Evolutionary conservation across 805 yeast genomes (phyloP), one percentile per base, ranked within the genome.

Genomic region (Starmerella geochares): DNA sequence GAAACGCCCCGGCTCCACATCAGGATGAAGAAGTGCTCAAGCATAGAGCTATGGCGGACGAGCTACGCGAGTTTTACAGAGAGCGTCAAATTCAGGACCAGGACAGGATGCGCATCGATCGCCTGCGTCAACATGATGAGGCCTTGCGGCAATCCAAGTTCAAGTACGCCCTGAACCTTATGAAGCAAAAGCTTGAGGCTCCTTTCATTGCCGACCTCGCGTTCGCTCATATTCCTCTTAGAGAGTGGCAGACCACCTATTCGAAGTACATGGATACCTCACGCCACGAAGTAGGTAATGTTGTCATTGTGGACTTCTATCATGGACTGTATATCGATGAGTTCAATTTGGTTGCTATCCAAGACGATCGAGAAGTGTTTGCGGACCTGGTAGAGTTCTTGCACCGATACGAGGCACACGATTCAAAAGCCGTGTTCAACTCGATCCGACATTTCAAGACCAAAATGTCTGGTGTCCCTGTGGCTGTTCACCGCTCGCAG

Each of bases 251-350:
- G 9, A 19, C 21, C 9, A 24, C 44, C 20, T 58, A 55, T 39
- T 40, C 49, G 4, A 36, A 44, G 16, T 43, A 49, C 41, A 3
- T 57, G 5, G 54, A 51, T 21, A 38, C 40, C 1, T 16, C 49
- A 1, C 39, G 28, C 14, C 53, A 50, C 41, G 19, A 47, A 17
- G 50, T 35, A 9, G 58, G 62, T 9, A 48, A 51, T 25, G 40
- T 59, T 6, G 31, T 58, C 10, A 46, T 56, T 11, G 29, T 51
- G 10, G 59, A 58, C 40, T 55, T 57, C 48, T 54, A 49, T 46
- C 40, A 49, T 19, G 54, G 54, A 32, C 23, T 37, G 17, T 58
- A 58, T 38, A 47, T 55, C 3, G 57, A 53, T 28, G 48, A 44
- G 20, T 44, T 54, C 47, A 48, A 53, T 40, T 24, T 39, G 39